phyloP scores from a whole-genome alignment of 139 green algal species.

The Pleodorina starrii region DNA sequence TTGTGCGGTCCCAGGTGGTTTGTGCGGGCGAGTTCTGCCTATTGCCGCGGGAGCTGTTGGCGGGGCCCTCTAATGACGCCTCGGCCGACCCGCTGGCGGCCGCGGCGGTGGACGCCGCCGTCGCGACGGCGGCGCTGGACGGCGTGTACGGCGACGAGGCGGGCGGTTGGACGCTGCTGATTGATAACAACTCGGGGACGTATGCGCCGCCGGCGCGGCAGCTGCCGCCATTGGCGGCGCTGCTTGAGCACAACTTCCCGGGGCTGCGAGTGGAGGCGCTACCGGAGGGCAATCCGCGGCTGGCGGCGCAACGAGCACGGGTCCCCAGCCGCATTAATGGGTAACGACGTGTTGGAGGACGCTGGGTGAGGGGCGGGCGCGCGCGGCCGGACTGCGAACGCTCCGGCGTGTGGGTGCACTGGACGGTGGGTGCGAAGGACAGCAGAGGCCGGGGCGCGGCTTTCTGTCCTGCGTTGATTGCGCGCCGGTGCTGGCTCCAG shows the following conservation, averaged over 20 bases:
- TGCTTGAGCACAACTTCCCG: constrained; percentile 14
- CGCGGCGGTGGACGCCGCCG: background rate
- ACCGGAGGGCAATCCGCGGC: background rate
- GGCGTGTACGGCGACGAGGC: background rate
- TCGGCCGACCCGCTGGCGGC: background rate
- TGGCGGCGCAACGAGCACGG: background rate
- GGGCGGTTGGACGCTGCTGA: constrained; percentile 20
- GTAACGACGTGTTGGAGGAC: too few relatives aligned
- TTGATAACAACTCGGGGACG: constrained; percentile 58
- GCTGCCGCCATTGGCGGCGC: background rate
- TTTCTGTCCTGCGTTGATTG: too few relatives aligned
- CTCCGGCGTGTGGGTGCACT: too few relatives aligned
- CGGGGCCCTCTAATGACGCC: background rate
- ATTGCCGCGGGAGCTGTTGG: background rate
- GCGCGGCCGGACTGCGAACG: too few relatives aligned
- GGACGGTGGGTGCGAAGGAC: too few relatives aligned
- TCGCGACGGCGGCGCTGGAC: background rate
- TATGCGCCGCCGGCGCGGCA: constrained; percentile 33
- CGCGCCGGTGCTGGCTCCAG: too few relatives aligned
- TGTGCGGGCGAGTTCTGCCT: constrained; percentile 47
- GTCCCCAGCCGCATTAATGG: constrained; percentile 35
- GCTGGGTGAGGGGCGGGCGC: too few relatives aligned
- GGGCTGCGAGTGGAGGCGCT: constrained; percentile 17
- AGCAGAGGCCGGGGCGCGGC: too few relatives aligned
- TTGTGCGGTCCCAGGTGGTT: too few relatives aligned